phyloP scores from a whole-genome alignment of 495 filamentous ascomycete genomes.

The Monascus purpureus region DNA sequence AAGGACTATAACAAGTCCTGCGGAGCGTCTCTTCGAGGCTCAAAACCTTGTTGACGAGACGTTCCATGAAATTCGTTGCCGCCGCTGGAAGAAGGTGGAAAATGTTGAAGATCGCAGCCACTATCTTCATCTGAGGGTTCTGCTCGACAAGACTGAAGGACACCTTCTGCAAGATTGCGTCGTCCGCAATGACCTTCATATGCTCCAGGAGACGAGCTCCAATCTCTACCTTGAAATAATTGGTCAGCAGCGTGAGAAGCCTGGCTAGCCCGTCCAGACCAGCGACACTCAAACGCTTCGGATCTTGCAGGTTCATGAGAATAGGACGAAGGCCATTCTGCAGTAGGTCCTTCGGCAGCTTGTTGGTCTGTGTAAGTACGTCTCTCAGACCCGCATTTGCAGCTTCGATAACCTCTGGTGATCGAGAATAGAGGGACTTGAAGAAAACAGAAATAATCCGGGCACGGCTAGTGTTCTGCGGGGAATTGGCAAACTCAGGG shows the following conservation, averaged over 20 bases:
- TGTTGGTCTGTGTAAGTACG: slow-evolving; percentile 75
- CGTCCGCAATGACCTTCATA: slow-evolving; percentile 79
- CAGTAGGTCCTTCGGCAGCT: slow-evolving; percentile 87
- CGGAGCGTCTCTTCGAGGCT: slow-evolving; percentile 77
- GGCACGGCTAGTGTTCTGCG: slow-evolving; percentile 57
- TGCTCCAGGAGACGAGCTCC: slow-evolving; percentile 82
- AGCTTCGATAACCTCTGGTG: slow-evolving; percentile 81
- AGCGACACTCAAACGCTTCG: slow-evolving; percentile 75
- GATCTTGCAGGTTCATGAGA: slow-evolving; percentile 88
- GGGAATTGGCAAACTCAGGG: slow-evolving; percentile 63
- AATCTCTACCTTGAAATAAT: slow-evolving; percentile 99
- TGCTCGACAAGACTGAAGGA: slow-evolving; percentile 92
- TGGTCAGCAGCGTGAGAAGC: slow-evolving; percentile 78
- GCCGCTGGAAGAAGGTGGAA: slow-evolving; percentile 87
- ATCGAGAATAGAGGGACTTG: slow-evolving; percentile 87
- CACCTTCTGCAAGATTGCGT: slow-evolving; percentile 64
- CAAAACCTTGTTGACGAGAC: slow-evolving; percentile 74
- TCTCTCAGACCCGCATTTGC: slow-evolving; percentile 77
- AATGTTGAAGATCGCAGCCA: slow-evolving; percentile 86
- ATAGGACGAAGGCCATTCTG: slow-evolving; percentile 92
- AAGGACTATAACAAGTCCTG: slow-evolving; percentile 84
- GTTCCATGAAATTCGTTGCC: slow-evolving; percentile 79
- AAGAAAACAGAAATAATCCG: slow-evolving; percentile 94
- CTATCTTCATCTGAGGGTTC: slow-evolving; percentile 77
- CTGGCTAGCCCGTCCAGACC: slow-evolving; percentile 84